Base-by-base conservation (phyloP, 345 rosid species). In the Acer yangbiense region DNA sequence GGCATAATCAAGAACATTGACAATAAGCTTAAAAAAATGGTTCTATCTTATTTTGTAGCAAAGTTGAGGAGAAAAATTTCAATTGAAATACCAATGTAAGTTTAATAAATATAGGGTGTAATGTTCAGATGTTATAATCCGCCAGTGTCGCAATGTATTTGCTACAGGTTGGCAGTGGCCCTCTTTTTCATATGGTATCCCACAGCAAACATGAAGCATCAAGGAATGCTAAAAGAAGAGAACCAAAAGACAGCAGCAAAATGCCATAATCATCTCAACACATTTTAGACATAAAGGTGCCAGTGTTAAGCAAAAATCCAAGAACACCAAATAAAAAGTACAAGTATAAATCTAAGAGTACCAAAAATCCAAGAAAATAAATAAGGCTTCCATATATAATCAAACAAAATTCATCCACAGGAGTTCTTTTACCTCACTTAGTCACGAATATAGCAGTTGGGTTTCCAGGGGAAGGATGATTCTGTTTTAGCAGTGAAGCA, bases 381-480 rank as follows among this genome's bases (percentile, higher is more conserved):
- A 25, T 17, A 54, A 55, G 17, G 44, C 41, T 17, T 44, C 39
- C 46, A 44, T 4, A 73, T 13, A 73, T 1, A 1, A 14, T 3
- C 9, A 23, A 25, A 1, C 2, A 46, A 63, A 9, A 64, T 62
- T 41, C 58, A 64, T 35, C 61, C 21, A 29, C 39, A 41, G 58
- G n/a, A n/a, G 62, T 29, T 66, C 5, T 14, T 21, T 52, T 66
- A 50, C 21, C 82, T 86, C 84, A 91, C 86, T 88, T 80, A 65
- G 82, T 52, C 68, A 92, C 27, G 83, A 91, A 94, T 82, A 96
- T 84, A 71, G 97, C 94, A 12, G 97, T 92, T 41, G 97, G 98
- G 60, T 77, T 83, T 20, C 97, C 98, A 52, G 99, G 98, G 44
- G 94, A 84, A 2, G 99, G 97, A 83, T 92, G 94, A 81, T 82